Evolutionary conservation across 1,284 basidiomycete genomes (phyloP), one percentile per base, ranked within the genome.

Genomic region (Apiotrichum sp.): DNA sequence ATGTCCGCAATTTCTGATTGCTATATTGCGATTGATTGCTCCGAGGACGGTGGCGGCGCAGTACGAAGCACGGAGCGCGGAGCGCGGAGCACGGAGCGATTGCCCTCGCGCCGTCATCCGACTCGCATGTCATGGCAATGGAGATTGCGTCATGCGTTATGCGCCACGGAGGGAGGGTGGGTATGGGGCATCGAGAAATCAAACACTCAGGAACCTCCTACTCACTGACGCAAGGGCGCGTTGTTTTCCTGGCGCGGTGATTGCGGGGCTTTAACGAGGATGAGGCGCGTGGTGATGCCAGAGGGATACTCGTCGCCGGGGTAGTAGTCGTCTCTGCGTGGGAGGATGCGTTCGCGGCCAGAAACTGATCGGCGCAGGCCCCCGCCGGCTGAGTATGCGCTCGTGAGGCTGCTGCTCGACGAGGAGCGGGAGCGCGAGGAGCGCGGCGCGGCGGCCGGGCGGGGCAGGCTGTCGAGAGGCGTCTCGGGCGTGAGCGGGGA

Each of bases 191-290:
- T 22, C 22, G 22, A 22, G 22, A 22, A 22, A 22, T 22, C 22
- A 22, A 22, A 22, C 22, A 13, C 36, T 38, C 36, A 38, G 7
- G 29, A 9, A 38, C 13, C 6, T 2, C 6, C 1, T 66, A 66
- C 62, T 61, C 41, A 59, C 60, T 39, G 64, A 52, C 36, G 57
- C 60, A 45, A 54, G 13, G 42, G 53, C 14, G 52, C 50, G 0
- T 34, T 49, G 29, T 63, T 61, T 39, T 66, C 62, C 6, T 55
- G 52, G 22, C 22, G 22, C 22, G 22, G 22, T 22, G 22, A 22
- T 22, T 22, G 22, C 2, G 74, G 74, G 13, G 75, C 75, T 54
- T 70, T 74, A 53, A 76, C 73, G 50, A 76, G 57, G 29, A 70
- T 71, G 50, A 76, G 55, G 9, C 69, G 60, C 13, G 70, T 73